phyloP scores from a whole-genome alignment of 2,329 filamentous ascomycete species.

The Colletotrichum orbiculare region DNA sequence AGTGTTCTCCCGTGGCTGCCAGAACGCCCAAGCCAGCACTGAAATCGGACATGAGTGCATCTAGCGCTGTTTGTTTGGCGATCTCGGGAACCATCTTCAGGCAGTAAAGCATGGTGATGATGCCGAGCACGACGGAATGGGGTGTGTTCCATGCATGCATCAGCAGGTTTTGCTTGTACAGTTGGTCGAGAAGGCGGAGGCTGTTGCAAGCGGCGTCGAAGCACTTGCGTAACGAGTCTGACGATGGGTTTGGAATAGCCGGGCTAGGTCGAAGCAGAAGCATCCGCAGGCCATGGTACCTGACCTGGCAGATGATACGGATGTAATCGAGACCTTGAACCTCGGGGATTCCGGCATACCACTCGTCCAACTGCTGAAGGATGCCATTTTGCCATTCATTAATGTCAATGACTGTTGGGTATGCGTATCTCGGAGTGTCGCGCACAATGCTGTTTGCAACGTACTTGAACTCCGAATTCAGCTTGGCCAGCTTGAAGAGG shows the following conservation, averaged over 20 bases:
- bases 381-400: conserved; percentile 58
- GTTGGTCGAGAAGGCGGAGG: conserved; percentile 52
- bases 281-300: conserved; percentile 61
- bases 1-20: conserved; percentile 63
- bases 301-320: conserved; percentile 52
- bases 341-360: conserved; percentile 41
- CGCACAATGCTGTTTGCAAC: conserved; percentile 64
- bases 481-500: conserved; percentile 57
- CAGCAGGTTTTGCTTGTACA: conserved; percentile 57
- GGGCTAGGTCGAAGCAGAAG: conserved; percentile 63
- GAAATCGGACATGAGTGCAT: conserved; percentile 51
- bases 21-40: conserved; percentile 57
- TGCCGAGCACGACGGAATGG: conserved; percentile 59
- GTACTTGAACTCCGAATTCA: conserved; percentile 70
- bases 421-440: conserved; percentile 58
- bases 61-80: conserved; percentile 44
- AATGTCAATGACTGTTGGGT: conserved; percentile 57
- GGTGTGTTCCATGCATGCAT: conserved; percentile 61
- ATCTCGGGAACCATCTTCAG: conserved; percentile 58
- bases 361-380: conserved; percentile 51
- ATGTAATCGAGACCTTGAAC: conserved; percentile 40
- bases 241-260: conserved; percentile 59
- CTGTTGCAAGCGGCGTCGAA: conserved; percentile 54
- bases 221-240: conserved; percentile 53
- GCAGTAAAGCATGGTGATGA: conserved; percentile 62